These are phyloP conservation scores for Glycyrrhiza uralensis DNA, from an alignment of 306 rosid genomes.

Conservation along the genomic window DNA sequence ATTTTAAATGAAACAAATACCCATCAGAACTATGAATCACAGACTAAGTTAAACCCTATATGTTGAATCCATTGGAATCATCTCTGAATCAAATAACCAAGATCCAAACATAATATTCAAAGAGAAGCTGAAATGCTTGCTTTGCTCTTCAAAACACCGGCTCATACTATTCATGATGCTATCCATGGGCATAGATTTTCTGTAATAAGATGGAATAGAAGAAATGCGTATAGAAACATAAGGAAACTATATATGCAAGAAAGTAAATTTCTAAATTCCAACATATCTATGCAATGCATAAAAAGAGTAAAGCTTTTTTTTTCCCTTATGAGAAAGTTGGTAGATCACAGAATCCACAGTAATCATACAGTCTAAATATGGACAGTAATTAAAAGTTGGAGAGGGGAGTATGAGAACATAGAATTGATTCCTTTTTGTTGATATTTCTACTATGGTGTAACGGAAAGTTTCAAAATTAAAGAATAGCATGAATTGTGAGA, in stretches of 20 bases:
- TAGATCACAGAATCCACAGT: conserved; percentile 1
- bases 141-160: conserved; percentile 2
- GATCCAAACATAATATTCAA: neutral
- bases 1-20: neutral
- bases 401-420: neutral
- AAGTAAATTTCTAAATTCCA: neutral
- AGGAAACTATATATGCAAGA: neutral
- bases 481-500: neutral
- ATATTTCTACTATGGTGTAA: neutral
- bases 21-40: neutral
- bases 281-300: neutral
- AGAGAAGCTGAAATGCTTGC: neutral
- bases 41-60: neutral
- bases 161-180: neutral
- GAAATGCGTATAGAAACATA: neutral
- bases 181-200: neutral
- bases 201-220: neutral
- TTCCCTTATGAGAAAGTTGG: neutral
- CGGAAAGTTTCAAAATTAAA: neutral
- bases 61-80: neutral
- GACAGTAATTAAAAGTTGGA: neutral
- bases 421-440: neutral
- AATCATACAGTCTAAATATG: neutral
- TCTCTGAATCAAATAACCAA: neutral
- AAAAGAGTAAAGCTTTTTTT: neutral